Percentiles rank a stretch among this genome's conserved stretches.
phyloP scores from a whole-genome alignment of 305 asterid genomes.

The Fraxinus platypoda region DNA sequence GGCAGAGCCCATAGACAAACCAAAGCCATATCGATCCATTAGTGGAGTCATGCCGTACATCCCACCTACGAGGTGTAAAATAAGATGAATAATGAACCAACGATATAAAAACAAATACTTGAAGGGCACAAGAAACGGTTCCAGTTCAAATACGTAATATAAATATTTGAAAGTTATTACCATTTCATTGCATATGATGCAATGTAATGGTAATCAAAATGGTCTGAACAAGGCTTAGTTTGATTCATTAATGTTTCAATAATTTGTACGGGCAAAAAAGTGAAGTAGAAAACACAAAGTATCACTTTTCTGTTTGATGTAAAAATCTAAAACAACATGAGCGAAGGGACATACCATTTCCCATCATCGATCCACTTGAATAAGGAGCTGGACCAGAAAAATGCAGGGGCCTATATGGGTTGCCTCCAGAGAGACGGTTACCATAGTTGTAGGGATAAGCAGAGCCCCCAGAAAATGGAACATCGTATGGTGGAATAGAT shows the following conservation, averaged over 20 bases:
- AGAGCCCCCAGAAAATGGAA: constrained; percentile 81
- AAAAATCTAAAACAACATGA: not conserved
- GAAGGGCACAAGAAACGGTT: constrained; percentile 1
- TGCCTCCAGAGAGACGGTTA: constrained; percentile 74
- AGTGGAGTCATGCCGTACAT: constrained; percentile 75
- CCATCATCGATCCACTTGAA: constrained; percentile 67
- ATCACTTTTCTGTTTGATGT: not conserved
- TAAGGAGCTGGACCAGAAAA: constrained; percentile 69
- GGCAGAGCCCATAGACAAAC: constrained; percentile 68
- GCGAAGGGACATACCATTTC: constrained; percentile 38
- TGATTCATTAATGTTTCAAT: not conserved
- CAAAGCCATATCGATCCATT: constrained; percentile 69
- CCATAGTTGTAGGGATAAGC: constrained; percentile 81
- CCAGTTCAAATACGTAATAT: not conserved
- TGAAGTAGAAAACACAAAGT: not conserved
- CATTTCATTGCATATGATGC: not conserved
- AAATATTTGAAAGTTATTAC: not conserved
- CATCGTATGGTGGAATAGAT: constrained; percentile 73
- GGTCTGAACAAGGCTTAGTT: not conserved
- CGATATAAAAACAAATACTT: not conserved
- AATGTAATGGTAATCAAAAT: not conserved
- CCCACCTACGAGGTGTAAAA: constrained; percentile 50
- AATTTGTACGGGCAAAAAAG: not conserved
- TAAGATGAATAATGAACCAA: constrained; percentile 1
- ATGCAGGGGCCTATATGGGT: constrained; percentile 76